Percentiles rank a stretch among this genome's conserved stretches.
These are phyloP conservation scores for Salix caprea DNA, from an alignment of 345 rosid species.

Conservation along the genomic window DNA sequence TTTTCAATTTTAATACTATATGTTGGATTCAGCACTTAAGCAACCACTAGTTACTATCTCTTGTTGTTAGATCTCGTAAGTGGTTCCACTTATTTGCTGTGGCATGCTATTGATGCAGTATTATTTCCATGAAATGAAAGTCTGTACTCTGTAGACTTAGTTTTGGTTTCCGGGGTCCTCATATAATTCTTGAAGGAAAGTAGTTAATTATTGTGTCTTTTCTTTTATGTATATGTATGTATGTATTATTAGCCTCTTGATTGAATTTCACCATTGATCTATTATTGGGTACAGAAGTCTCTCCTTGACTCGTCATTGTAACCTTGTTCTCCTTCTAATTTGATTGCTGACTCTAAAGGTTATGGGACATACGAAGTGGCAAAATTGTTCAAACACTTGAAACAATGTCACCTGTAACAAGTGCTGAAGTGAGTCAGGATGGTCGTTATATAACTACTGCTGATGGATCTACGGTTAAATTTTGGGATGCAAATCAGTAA, in stretches of 20 bases:
- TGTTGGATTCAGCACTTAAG: background rate
- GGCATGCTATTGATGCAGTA: background rate
- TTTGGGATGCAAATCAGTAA: slow-evolving; percentile 98
- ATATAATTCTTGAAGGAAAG: background rate
- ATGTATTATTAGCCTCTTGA: too few species aligned
- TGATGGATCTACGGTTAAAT: slow-evolving; percentile 86
- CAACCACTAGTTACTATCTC: background rate
- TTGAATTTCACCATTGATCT: too few species aligned
- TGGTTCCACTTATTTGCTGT: background rate
- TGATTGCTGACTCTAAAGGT: slow-evolving; percentile 35
- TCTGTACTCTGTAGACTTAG: background rate
- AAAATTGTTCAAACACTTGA: slow-evolving; percentile 77
- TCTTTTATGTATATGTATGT: too few species aligned
- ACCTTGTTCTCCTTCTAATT: background rate
- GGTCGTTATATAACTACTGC: slow-evolving; percentile 92
- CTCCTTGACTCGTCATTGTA: background rate
- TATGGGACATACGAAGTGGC: slow-evolving; percentile 91
- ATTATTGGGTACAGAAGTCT: background rate
- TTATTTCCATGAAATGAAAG: background rate
- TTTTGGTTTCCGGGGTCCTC: background rate
- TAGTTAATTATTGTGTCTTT: too few species aligned
- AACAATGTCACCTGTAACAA: slow-evolving; percentile 80
- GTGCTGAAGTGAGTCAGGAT: slow-evolving; percentile 94
- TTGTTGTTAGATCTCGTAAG: background rate
- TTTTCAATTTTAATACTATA: background rate